These are phyloP conservation scores for Phytopythium cucurbitacearum DNA, from an alignment of 352 stramenopile species.

Conservation along the genomic window DNA sequence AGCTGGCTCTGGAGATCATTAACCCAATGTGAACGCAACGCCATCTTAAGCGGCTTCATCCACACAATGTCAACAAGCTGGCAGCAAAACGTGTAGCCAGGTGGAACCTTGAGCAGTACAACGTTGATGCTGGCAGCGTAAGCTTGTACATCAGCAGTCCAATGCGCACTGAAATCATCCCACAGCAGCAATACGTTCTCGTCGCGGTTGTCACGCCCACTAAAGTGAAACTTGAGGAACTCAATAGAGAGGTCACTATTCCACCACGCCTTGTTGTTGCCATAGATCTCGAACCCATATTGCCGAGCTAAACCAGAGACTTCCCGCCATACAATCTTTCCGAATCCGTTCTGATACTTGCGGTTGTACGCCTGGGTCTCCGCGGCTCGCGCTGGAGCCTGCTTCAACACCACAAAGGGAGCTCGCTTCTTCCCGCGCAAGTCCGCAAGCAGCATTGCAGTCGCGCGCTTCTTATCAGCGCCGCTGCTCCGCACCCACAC, in stretches of 20 bases:
- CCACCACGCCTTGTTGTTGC: slow-evolving; percentile 14
- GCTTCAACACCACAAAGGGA: slow-evolving; percentile 16
- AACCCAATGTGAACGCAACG: not conserved
- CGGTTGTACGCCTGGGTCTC: slow-evolving; percentile 5
- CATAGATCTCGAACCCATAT: slow-evolving; percentile 6
- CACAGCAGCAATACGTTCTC: slow-evolving; percentile 11
- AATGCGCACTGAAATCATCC: slow-evolving; percentile 16
- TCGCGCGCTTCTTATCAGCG: slow-evolving; percentile 12
- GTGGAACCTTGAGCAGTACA: slow-evolving; percentile 1
- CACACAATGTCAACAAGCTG: slow-evolving; percentile 7
- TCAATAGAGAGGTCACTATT: slow-evolving; percentile 7
- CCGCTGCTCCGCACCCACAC: slow-evolving; percentile 17
- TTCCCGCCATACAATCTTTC: slow-evolving; percentile 9
- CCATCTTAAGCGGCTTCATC: slow-evolving; percentile 5
- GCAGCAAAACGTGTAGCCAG: slow-evolving; percentile 5
- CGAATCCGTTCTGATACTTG: slow-evolving; percentile 13
- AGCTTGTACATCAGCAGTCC: slow-evolving; percentile 2
- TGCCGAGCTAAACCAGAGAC: not conserved
- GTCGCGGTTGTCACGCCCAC: not conserved
- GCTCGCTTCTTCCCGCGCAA: slow-evolving; percentile 7
- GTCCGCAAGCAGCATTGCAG: slow-evolving; percentile 10
- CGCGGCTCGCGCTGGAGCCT: slow-evolving; percentile 1
- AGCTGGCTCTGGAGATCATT: too few species aligned
- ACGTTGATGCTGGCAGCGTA: slow-evolving; percentile 1
- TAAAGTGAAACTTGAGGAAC: slow-evolving; percentile 15